Evolutionary conservation across 306 rosid species (phyloP), one percentile per base, ranked within the genome.

Genomic region (Sechiopsis laciniata): DNA sequence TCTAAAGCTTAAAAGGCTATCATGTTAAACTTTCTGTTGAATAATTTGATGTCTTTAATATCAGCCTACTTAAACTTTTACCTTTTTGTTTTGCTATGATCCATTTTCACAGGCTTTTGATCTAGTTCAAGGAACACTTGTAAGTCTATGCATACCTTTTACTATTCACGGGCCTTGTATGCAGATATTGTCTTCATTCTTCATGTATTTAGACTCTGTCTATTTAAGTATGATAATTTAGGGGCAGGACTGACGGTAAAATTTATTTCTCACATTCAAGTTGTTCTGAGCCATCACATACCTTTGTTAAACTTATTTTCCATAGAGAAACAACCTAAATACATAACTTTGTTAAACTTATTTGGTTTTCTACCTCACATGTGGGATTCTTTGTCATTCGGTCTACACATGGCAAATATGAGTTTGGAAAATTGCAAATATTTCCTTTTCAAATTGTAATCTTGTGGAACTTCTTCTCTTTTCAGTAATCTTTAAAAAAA

Each of bases 121-220:
- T 56, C 86, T 94, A 73, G 80, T 94, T 86, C 98, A 94, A 85
- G 98, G 97, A 75, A 92, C 80, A 75, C 94, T 87, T 48, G 98
- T 94, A 83, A 87, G 97, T 81, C 71, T 78, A 10, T 74, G 42
- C 70, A 65, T 59, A 60, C 55, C 35, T 46, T 74, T 51, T 53
- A 72, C 73, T 82, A 48, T 15, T 17, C 12, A 24, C 77, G 54
- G 17, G 54, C 35, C 77, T 17, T 70, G 9, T 3, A 37, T 71
- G 10, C 45, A 55, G 52, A 54, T 65, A 46, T 26, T 72, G 50
- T 15, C 45, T 62, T 29, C 17, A 37, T 46, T 76, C 19, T n/a
- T 26, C 45, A 57, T 10, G 13, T 7, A 16, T 75, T 46, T 10
- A 53, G 57, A 40, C 19, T 70, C 48, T 70, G 37, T 11, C 37